phyloP scores from a whole-genome alignment of 2,329 filamentous ascomycete species.

The Fusarium sp. region DNA sequence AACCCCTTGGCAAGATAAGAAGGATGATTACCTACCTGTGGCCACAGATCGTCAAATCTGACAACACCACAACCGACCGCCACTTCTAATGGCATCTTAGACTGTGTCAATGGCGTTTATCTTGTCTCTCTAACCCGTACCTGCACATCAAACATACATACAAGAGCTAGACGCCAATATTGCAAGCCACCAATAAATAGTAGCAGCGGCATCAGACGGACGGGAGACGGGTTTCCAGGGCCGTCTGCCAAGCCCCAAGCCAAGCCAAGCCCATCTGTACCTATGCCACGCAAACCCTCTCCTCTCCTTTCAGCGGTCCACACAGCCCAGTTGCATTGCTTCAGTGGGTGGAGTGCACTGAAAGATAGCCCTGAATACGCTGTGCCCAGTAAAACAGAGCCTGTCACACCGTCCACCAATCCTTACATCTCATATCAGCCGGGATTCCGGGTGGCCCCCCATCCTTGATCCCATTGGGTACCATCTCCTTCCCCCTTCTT shows the following conservation, averaged over 20 bases:
- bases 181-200: slow-evolving; percentile 17
- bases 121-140: neutral
- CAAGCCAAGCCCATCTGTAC: slow-evolving; percentile 19
- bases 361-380: neutral
- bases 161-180: slow-evolving; percentile 12
- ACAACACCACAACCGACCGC: neutral
- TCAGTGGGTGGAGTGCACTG: slow-evolving; percentile 29
- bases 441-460: slow-evolving; percentile 1
- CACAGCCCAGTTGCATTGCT: slow-evolving; percentile 10
- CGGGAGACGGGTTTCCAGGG: slow-evolving; percentile 21
- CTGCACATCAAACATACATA: neutral
- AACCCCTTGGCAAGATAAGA: neutral
- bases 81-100: neutral
- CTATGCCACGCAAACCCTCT: slow-evolving; percentile 30
- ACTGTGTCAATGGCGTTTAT: slow-evolving; percentile 2
- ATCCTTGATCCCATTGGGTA: slow-evolving; percentile 3
- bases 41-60: neutral
- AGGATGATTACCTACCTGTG: neutral
- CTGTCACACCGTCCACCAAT: slow-evolving; percentile 1
- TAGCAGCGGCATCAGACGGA: neutral
- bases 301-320: slow-evolving; percentile 8
- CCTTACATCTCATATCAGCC: slow-evolving; percentile 4
- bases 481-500: slow-evolving; percentile 12
- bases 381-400: slow-evolving; percentile 25
- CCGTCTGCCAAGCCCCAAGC: slow-evolving; percentile 26